Percentiles rank a stretch among this genome's conserved stretches.
Conservation (phyloP, 179 eudicot species). For the Silene vulgaris region DNA sequence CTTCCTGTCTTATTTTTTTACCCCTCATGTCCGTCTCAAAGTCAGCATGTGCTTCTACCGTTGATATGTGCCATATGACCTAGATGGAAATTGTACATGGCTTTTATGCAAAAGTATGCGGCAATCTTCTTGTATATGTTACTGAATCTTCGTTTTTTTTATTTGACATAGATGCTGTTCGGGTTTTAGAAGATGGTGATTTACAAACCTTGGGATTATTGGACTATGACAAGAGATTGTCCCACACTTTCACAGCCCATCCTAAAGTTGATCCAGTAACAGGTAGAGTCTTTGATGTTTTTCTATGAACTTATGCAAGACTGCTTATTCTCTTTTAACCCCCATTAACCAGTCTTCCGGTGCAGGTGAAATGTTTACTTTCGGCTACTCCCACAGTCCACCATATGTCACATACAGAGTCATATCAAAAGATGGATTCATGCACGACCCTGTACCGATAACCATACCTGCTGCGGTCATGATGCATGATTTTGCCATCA, state of each 20-base stretch:
- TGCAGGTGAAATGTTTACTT: slow-evolving; percentile 97
- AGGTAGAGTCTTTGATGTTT: slow-evolving; percentile 35
- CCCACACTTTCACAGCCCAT: slow-evolving; percentile 88
- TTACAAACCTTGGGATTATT: slow-evolving; percentile 85
- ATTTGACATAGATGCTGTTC: slow-evolving; percentile 52
- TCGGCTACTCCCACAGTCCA: slow-evolving; percentile 70
- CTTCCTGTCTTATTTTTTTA: not conserved
- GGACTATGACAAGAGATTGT: slow-evolving; percentile 86
- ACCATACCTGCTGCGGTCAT: slow-evolving; percentile 67
- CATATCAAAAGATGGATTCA: slow-evolving; percentile 75
- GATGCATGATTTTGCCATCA: slow-evolving; percentile 99
- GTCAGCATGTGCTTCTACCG: not conserved
- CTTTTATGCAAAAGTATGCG: not conserved
- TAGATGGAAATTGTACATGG: not conserved
- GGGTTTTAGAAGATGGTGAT: slow-evolving; percentile 92
- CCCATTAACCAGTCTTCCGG: slow-evolving; percentile 12
- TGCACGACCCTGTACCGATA: slow-evolving; percentile 95
- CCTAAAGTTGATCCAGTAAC: slow-evolving; percentile 94
- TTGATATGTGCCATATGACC: not conserved
- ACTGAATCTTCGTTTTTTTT: slow-evolving; percentile 18
- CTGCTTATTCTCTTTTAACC: not conserved
- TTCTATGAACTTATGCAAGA: not conserved
- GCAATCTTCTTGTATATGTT: slow-evolving; percentile 8
- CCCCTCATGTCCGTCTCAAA: not conserved
- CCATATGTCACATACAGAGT: slow-evolving; percentile 87